phyloP scores from a whole-genome alignment of 208 protist genomes.

The Spongospora subterranea region DNA sequence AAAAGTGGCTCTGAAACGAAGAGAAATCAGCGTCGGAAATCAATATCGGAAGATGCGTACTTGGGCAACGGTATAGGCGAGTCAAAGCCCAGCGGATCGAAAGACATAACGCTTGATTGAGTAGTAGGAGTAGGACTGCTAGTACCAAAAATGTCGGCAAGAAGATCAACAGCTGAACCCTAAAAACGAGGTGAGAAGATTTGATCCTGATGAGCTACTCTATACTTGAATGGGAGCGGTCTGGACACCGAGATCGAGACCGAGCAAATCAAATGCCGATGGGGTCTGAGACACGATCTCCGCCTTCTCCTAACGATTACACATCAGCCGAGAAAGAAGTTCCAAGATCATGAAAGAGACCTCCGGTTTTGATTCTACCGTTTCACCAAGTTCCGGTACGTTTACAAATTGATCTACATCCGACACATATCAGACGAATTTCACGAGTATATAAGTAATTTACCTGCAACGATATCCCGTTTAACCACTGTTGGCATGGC shows the following conservation, averaged over 20 bases:
- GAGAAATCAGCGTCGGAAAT: neutral
- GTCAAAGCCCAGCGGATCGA: slow-evolving; percentile 29
- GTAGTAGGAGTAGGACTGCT: neutral
- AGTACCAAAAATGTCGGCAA: slow-evolving; percentile 36
- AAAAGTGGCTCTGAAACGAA: neutral
- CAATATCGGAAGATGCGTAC: neutral
- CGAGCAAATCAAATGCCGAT: slow-evolving; percentile 9
- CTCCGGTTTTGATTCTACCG: neutral
- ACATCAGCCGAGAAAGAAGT: neutral
- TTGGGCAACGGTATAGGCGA: neutral
- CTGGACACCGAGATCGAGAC: neutral
- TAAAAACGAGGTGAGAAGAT: neutral
- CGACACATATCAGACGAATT: neutral
- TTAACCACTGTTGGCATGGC: slow-evolving; percentile 52
- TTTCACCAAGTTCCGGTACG: neutral
- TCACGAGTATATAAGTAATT: neutral
- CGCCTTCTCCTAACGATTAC: too few species aligned
- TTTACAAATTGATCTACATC: neutral
- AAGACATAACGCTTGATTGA: neutral
- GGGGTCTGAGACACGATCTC: neutral
- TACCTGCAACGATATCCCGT: neutral
- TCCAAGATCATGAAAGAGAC: neutral
- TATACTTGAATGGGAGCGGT: neutral
- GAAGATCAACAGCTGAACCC: neutral
- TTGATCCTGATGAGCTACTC: neutral